Evolutionary conservation across 495 filamentous ascomycete genomes (phyloP).

Genomic region (Podospora comata): DNA sequence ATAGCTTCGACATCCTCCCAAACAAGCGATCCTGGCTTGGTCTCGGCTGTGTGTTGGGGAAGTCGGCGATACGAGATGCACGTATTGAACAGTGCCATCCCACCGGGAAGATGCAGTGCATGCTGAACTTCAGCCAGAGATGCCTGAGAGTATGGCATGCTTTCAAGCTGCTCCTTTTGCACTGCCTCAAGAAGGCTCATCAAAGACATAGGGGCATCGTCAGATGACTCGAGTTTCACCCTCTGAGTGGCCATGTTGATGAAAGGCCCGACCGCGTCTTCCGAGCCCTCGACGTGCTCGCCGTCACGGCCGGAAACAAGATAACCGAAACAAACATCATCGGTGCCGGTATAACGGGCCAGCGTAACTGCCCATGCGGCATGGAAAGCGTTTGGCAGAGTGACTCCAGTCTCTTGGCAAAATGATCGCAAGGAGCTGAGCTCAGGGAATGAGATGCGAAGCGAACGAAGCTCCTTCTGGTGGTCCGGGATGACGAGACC

Average conservation of each 20-base stretch:
- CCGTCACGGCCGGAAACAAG: slow-evolving; percentile 44
- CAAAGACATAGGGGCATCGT: slow-evolving; percentile 4
- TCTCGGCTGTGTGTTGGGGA: not conserved
- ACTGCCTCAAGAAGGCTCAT: slow-evolving; percentile 21
- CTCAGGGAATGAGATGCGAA: slow-evolving; percentile 16
- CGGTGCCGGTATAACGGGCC: slow-evolving; percentile 36
- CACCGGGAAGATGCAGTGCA: slow-evolving; percentile 28
- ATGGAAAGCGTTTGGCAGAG: slow-evolving; percentile 34
- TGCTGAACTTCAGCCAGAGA: slow-evolving; percentile 44
- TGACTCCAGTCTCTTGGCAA: slow-evolving; percentile 19
- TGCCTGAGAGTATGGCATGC: slow-evolving; percentile 39
- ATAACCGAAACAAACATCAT: slow-evolving; percentile 45
- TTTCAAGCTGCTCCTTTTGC: slow-evolving; percentile 37
- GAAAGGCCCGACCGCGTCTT: slow-evolving; percentile 48
- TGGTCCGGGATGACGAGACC: slow-evolving; percentile 8
- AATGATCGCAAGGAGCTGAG: slow-evolving; percentile 16
- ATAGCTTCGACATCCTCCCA: slow-evolving; percentile 32
- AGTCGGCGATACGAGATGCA: slow-evolving; percentile 31
- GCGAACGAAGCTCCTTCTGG: slow-evolving; percentile 16
- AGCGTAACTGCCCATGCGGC: slow-evolving; percentile 44
- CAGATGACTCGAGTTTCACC: slow-evolving; percentile 11
- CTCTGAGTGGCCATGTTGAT: slow-evolving; percentile 59
- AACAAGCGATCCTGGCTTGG: not conserved
- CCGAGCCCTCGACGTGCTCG: slow-evolving; percentile 43
- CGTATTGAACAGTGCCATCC: slow-evolving; percentile 35